Evolutionary conservation across 768 basidiomycete species (phyloP).

Genomic region (Tricholoma hemisulphureum): DNA sequence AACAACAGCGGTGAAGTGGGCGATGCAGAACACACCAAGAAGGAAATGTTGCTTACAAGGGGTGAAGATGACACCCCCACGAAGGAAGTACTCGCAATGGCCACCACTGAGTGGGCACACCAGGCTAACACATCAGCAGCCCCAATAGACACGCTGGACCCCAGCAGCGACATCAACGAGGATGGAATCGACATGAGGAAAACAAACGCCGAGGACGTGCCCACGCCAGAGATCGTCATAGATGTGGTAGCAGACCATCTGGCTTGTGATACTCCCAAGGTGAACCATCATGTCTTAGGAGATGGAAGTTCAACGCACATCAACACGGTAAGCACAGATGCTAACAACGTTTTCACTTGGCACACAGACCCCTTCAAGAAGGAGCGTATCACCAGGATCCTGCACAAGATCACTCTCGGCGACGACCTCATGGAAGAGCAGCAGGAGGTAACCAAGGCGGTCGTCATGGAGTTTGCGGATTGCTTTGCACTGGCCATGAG

Average conservation of each 20-base stretch:
- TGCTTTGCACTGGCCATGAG: neutral
- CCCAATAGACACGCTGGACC: neutral
- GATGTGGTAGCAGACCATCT: neutral
- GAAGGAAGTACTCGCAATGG: neutral
- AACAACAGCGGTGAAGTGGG: no score
- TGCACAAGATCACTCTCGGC: neutral
- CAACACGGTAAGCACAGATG: neutral
- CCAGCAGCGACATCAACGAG: no score
- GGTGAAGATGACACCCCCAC: neutral
- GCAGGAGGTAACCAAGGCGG: neutral
- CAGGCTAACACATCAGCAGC: neutral
- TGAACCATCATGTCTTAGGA: neutral
- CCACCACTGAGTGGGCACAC: no score
- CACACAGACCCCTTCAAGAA: no score
- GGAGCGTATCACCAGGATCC: neutral
- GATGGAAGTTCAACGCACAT: neutral
- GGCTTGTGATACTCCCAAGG: neutral
- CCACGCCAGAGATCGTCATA: neutral
- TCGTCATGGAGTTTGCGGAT: neutral
- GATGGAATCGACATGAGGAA: neutral
- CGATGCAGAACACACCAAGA: no score
- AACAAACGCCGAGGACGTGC: neutral
- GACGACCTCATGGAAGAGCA: neutral
- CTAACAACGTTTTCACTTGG: no score
- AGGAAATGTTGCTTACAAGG: no score